Evolutionary conservation across 331 rosid species (phyloP).

Genomic region (Dryas integrifolia): DNA sequence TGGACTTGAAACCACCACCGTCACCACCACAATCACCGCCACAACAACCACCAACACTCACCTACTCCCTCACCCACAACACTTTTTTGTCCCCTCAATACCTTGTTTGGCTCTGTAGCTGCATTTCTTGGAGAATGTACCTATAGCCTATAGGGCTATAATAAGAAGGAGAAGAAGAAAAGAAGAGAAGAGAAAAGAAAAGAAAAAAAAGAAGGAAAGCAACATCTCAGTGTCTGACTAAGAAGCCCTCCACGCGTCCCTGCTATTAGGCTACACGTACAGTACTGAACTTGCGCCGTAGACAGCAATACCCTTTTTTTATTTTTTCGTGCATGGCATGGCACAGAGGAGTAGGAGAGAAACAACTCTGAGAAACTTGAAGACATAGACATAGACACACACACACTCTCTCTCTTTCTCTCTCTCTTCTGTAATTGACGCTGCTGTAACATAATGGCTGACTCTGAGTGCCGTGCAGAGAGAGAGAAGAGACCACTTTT

Average conservation of each 20-base stretch:
- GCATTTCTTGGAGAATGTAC: conserved; percentile 49
- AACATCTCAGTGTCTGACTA: conserved; percentile 28
- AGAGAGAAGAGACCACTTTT: conserved; percentile 34
- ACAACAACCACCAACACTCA: conserved; percentile 12
- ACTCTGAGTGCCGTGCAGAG: conserved; percentile 12
- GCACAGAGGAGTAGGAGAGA: background rate
- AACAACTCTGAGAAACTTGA: background rate
- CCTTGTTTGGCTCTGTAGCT: conserved; percentile 26
- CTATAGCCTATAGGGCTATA: conserved; percentile 19
- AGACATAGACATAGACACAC: background rate
- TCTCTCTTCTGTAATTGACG: background rate
- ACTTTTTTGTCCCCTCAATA: conserved; percentile 19
- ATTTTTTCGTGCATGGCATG: conserved; percentile 22
- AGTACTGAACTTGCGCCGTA: conserved; percentile 9
- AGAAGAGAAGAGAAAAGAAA: conserved; percentile 8
- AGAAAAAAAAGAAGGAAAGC: conserved; percentile 36
- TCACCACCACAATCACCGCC: conserved; percentile 35
- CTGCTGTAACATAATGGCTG: conserved; percentile 11
- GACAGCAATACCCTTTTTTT: background rate
- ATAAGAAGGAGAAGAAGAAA: conserved; percentile 7
- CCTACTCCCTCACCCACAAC: conserved; percentile 1
- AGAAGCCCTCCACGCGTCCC: conserved; percentile 33
- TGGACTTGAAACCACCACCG: conserved; percentile 25
- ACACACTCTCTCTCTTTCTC: background rate
- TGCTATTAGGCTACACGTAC: conserved; percentile 21